Evolutionary conservation across 2,329 filamentous ascomycete genomes (phyloP).

Genomic region (Graphilbum sp.): DNA sequence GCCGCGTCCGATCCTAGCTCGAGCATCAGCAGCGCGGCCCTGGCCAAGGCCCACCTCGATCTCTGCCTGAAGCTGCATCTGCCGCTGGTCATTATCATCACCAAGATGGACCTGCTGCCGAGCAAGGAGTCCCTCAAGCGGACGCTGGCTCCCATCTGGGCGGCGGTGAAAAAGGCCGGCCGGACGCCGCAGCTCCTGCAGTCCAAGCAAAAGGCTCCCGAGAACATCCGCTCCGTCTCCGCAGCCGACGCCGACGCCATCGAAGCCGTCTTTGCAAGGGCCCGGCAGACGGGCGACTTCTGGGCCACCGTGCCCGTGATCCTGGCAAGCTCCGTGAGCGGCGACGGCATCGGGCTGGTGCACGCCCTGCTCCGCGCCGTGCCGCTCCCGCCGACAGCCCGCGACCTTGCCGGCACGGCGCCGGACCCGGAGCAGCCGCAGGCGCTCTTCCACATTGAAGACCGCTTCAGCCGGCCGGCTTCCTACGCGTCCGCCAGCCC

Average conservation of each 20-base stretch:
- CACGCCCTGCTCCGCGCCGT: slow-evolving; percentile 68
- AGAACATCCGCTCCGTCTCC: slow-evolving; percentile 41
- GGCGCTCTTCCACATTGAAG: slow-evolving; percentile 76
- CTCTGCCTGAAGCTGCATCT: slow-evolving; percentile 68
- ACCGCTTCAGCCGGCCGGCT: slow-evolving; percentile 62
- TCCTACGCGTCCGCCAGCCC: slow-evolving; percentile 35
- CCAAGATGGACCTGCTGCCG: slow-evolving; percentile 59
- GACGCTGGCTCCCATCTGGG: slow-evolving; percentile 57
- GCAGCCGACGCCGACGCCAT: slow-evolving; percentile 40
- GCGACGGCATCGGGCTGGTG: slow-evolving; percentile 62
- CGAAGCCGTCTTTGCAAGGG: slow-evolving; percentile 32
- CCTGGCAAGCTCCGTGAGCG: slow-evolving; percentile 73
- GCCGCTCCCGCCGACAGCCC: slow-evolving; percentile 47
- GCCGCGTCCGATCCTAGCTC: slow-evolving; percentile 32
- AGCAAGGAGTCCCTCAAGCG: slow-evolving; percentile 54
- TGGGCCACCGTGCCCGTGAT: slow-evolving; percentile 60
- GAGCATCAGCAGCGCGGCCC: slow-evolving; percentile 24
- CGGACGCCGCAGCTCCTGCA: slow-evolving; percentile 60
- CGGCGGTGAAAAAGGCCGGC: slow-evolving; percentile 59
- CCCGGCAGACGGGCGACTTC: slow-evolving; percentile 26
- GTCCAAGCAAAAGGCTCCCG: slow-evolving; percentile 23
- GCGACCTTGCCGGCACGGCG: slow-evolving; percentile 36
- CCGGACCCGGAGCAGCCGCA: slow-evolving; percentile 43
- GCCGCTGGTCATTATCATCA: slow-evolving; percentile 69
- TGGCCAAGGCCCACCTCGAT: slow-evolving; percentile 66